Percentiles rank a stretch among this genome's conserved stretches.
These are phyloP conservation scores for Apiotrichum gamsii DNA, from an alignment of 1,284 basidiomycete species.

Conservation along the genomic window DNA sequence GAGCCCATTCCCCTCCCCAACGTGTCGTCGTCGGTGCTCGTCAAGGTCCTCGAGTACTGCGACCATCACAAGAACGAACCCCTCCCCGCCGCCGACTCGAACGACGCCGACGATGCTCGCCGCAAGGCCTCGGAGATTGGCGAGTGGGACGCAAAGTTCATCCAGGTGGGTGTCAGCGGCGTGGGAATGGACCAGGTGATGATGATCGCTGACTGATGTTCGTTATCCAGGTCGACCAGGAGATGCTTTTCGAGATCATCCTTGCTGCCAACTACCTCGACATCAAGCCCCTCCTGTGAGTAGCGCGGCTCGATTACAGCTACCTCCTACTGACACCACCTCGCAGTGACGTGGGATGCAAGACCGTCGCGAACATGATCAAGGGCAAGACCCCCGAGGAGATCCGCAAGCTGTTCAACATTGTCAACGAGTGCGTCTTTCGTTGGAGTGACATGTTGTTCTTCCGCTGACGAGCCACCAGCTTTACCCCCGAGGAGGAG, in stretches of 20 bases:
- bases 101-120: conserved; percentile 88
- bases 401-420: conserved; percentile 85
- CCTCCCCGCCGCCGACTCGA: conserved; percentile 66
- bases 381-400: conserved; percentile 88
- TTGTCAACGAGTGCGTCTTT: conserved; percentile 67
- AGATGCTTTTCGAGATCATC: conserved; percentile 91
- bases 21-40: conserved; percentile 90
- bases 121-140: conserved; percentile 95
- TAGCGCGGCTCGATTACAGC: conserved; percentile 21
- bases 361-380: conserved; percentile 98
- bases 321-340: conserved; percentile 2
- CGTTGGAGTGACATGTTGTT: too few relatives aligned
- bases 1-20: conserved; percentile 94
- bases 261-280: conserved; percentile 99
- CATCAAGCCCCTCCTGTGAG: conserved; percentile 95
- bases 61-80: conserved; percentile 97
- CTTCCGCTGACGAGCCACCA: too few relatives aligned
- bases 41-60: conserved; percentile 99
- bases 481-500: conserved; percentile 97
- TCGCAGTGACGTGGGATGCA: conserved; percentile 91
- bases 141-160: conserved; percentile 99
- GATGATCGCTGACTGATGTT: background rate
- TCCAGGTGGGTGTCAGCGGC: conserved; percentile 60
- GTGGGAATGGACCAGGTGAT: background rate
- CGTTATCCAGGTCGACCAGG: conserved; percentile 63